Evolutionary conservation across 345 rosid species (phyloP), one percentile per base, ranked within the genome.

Genomic region (Pistacia vera): DNA sequence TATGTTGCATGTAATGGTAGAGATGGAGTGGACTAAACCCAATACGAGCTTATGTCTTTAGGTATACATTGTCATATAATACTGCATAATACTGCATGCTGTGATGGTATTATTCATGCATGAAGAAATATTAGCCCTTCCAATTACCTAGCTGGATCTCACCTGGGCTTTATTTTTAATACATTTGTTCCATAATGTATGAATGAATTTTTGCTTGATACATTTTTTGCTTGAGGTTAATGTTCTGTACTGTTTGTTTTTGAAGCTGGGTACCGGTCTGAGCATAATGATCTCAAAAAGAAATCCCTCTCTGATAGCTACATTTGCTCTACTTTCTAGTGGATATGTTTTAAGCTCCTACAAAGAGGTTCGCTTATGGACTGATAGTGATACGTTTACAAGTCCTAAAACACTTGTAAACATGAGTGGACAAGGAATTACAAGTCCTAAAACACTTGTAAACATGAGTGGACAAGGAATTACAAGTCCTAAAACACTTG

Each of bases 181-280:
- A 38, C n/a, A 10, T 17, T 44, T 41, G 22, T 46, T 62, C 59
- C 70, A n/a, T 49, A 64, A 74, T 20, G 9, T 70, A n/a, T n/a
- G n/a, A n/a, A 33, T 2, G 48, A 18, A 52, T 2, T 48, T 41
- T 44, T 61, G 68, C 59, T 22, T n/a, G n/a, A n/a, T 76, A 9
- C 55, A 36, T 70, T 41, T 72, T 25, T 66, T 17, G 41, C 61
- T 69, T 72, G 35, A 56, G 55, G 13, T 70, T 48, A 62, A 79
- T 77, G 63, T 44, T 55, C 71, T 70, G 25, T 59, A 68, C 66
- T 73, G 74, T 3, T 5, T 73, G 35, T 66, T 12, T 75, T 49
- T 85, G 86, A 81, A 96, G 98, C 84, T 96, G 88, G 99, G 98
- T 82, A 96, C 99, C 77, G 98, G 99, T 52, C 86, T 96, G 80